Percentiles rank a stretch among this genome's conserved stretches.
Evolutionary conservation across 2,329 filamentous ascomycete species (phyloP).

Genomic region (Claviceps sp.): DNA sequence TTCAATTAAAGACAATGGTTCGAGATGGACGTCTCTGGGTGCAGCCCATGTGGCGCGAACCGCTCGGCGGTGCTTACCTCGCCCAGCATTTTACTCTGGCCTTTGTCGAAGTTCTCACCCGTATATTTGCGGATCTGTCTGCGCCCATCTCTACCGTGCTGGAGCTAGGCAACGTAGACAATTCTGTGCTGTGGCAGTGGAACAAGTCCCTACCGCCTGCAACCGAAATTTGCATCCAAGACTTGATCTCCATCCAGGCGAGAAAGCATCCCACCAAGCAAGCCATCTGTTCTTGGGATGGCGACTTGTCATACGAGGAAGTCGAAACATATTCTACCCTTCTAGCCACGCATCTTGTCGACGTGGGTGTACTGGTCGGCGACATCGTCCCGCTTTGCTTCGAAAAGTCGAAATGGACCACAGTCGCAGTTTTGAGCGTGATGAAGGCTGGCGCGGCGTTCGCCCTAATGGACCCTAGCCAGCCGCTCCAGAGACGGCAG

Average conservation of each 20-base stretch:
- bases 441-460: not conserved
- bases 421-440: not conserved
- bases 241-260: not conserved
- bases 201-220: not conserved
- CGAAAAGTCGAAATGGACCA: constrained; percentile 1
- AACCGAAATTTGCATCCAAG: not conserved
- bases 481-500: not conserved
- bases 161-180: not conserved
- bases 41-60: constrained; percentile 2
- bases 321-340: not conserved
- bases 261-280: not conserved
- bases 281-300: constrained; percentile 23
- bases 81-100: not conserved
- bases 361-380: not conserved
- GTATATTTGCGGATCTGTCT: not conserved
- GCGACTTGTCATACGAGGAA: not conserved
- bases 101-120: not conserved
- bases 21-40: not conserved
- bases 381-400: constrained; percentile 1
- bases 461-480: constrained; percentile 1
- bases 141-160: not conserved
- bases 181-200: not conserved
- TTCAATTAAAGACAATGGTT: not conserved
- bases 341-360: not conserved
- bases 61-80: not conserved